A percentile compares a stretch with the other conserved stretches of the same genome.
phyloP scores from a whole-genome alignment of 106 monocot species.

The Dioscorea zingiberensis region DNA sequence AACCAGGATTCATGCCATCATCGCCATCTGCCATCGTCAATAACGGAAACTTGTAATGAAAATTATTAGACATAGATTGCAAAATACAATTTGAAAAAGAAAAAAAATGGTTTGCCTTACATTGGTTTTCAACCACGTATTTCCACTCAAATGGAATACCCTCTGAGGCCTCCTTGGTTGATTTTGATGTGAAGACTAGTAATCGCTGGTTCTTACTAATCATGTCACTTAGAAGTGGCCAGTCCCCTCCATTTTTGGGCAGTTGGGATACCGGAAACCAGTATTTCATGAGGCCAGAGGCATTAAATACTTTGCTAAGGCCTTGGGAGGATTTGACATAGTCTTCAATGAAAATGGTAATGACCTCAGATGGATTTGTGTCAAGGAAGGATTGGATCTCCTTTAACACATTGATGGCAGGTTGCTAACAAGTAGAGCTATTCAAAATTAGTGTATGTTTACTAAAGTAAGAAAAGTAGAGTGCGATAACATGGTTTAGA shows the following conservation, averaged over 20 bases:
- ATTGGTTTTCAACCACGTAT: slow-evolving; percentile 16
- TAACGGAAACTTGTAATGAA: background rate
- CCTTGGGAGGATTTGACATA: slow-evolving; percentile 16
- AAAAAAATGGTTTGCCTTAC: background rate
- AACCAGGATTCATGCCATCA: slow-evolving; percentile 34
- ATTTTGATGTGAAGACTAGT: slow-evolving; percentile 13
- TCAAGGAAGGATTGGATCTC: slow-evolving; percentile 15
- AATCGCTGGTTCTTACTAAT: slow-evolving; percentile 15
- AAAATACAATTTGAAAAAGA: background rate
- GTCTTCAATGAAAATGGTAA: slow-evolving; percentile 23
- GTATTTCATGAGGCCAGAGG: slow-evolving; percentile 14
- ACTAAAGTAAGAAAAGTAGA: background rate
- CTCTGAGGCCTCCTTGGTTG: slow-evolving; percentile 7
- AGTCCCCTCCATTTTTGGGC: slow-evolving; percentile 17
- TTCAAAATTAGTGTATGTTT: slow-evolving; percentile 3
- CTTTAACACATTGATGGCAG: slow-evolving; percentile 16
- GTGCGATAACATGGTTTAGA: background rate
- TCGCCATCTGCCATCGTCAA: slow-evolving; percentile 38
- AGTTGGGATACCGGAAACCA: slow-evolving; percentile 12
- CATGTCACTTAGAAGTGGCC: slow-evolving; percentile 21
- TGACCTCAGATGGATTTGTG: slow-evolving; percentile 13
- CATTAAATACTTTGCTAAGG: slow-evolving; percentile 19
- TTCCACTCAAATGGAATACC: slow-evolving; percentile 16
- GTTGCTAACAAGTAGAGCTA: slow-evolving; percentile 8
- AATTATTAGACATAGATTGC: too few relatives aligned